Percentiles rank a stretch among this genome's conserved stretches.
These are phyloP conservation scores for Podospora bellae-mahoneyi DNA, from an alignment of 495 filamentous ascomycete species.

Conservation along the genomic window DNA sequence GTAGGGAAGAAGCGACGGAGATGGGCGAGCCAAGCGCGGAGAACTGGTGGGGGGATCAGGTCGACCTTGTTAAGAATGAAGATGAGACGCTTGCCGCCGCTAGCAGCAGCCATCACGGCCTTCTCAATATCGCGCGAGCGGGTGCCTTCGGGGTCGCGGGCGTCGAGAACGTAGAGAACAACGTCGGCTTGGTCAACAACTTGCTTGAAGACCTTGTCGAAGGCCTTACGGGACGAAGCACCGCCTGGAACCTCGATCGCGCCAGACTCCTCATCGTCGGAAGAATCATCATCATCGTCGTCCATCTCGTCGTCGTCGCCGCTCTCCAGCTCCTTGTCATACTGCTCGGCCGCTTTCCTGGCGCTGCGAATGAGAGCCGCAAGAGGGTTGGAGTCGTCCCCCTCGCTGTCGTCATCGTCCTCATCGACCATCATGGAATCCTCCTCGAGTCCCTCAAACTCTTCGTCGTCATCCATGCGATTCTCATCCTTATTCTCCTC, in stretches of 20 bases:
- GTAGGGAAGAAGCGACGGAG: conserved; percentile 91
- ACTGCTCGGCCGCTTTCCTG: conserved; percentile 76
- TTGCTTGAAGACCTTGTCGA: conserved; percentile 94
- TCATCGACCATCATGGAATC: conserved; percentile 41
- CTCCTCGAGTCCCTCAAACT: conserved; percentile 29
- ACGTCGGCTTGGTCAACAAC: conserved; percentile 89
- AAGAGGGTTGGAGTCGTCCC: conserved; percentile 72
- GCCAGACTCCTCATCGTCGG: conserved; percentile 43
- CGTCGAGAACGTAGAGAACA: conserved; percentile 90
- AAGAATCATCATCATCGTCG: conserved; percentile 56
- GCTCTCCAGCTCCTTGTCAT: conserved; percentile 60
- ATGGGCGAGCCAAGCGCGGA: conserved; percentile 80
- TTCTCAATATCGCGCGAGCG: conserved; percentile 87
- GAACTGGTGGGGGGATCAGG: conserved; percentile 73
- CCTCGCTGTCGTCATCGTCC: conserved; percentile 47
- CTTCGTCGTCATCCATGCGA: conserved; percentile 41
- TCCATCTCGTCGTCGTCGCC: conserved; percentile 58
- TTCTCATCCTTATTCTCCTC: conserved; percentile 40
- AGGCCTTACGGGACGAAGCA: conserved; percentile 71
- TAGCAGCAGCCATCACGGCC: conserved; percentile 79
- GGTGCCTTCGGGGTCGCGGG: conserved; percentile 87
- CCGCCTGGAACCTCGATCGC: conserved; percentile 46
- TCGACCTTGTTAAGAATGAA: conserved; percentile 98
- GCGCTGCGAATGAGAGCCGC: conserved; percentile 91
- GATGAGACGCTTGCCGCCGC: conserved; percentile 82